Conservation (phyloP, 2,329 filamentous ascomycete genomes). For the Celoporthe dispersa region DNA sequence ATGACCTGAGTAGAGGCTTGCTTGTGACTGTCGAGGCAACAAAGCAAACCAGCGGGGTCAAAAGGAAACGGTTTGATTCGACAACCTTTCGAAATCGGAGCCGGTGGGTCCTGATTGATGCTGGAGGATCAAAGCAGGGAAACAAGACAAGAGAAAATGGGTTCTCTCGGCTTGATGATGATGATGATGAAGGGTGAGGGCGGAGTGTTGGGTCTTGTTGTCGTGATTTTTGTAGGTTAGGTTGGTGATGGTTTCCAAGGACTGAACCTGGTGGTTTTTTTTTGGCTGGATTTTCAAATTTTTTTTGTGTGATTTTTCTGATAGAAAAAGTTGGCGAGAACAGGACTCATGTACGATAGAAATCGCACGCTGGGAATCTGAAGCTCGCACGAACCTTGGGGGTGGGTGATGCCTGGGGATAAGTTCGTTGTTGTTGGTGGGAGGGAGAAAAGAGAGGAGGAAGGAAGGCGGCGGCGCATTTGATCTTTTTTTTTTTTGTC, state of each 20-base stretch:
- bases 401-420: slow-evolving; percentile 48
- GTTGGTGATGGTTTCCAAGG: slow-evolving; percentile 27
- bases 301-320: slow-evolving; percentile 62
- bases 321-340: slow-evolving; percentile 59
- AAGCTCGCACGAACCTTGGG: slow-evolving; percentile 51
- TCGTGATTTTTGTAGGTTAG: slow-evolving; percentile 21
- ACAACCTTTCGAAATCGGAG: slow-evolving; percentile 23
- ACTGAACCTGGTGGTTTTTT: slow-evolving; percentile 39
- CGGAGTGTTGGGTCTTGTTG: slow-evolving; percentile 22
- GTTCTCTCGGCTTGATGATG: slow-evolving; percentile 21
- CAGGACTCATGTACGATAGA: slow-evolving; percentile 60
- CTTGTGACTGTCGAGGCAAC: slow-evolving; percentile 18
- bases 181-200: slow-evolving; percentile 12
- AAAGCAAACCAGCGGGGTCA: slow-evolving; percentile 30
- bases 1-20: slow-evolving; percentile 22
- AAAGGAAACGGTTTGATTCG: slow-evolving; percentile 24
- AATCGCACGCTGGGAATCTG: slow-evolving; percentile 52
- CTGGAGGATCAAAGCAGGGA: slow-evolving; percentile 20
- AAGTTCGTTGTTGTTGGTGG: slow-evolving; percentile 48
- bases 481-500: slow-evolving; percentile 18
- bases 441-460: slow-evolving; percentile 43
- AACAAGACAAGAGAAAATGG: slow-evolving; percentile 26
- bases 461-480: slow-evolving; percentile 13
- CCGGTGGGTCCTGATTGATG: slow-evolving; percentile 24
- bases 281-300: slow-evolving; percentile 59